Evolutionary conservation across 2,329 filamentous ascomycete species (phyloP), one percentile per base, ranked within the genome.

Genomic region (Calcarisporium arbuscula): DNA sequence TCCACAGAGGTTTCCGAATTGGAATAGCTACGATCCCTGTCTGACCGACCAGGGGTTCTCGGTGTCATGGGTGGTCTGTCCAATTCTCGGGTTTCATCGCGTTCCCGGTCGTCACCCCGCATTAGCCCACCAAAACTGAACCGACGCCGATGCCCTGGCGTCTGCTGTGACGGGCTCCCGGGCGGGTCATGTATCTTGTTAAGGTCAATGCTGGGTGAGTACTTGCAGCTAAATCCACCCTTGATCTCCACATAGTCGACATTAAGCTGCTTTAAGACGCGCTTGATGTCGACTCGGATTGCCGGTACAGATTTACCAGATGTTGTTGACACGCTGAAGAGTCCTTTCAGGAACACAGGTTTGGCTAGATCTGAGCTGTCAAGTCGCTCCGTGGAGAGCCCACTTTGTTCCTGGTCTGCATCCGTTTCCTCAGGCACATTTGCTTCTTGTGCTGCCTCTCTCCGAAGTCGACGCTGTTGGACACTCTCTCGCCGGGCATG

Each of bases 321-420:
- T 6, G 92, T 98, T 0, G 92, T 98, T 5, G 87, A 94, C 35
- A 96, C 92, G 51, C 90, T 96, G 64, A 98, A 96, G 14, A 98
- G 71, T 5, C 92, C 92, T 61, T 96, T 98, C 38, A 98, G 74
- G 57, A 84, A 96, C 4, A 96, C 92, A 0, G 92, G 92, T 57
- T 95, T 95, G 34, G 90, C 81, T 41, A 90, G 76, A 46, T 94
- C 87, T 5, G 83, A 80, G 46, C 76, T 79, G 41, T 77, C 72
- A 8, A 81, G 58, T 17, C 74, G 64, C 26, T 82, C 77, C 3
- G 71, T 76, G 8, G 77, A 81, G 19, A 70, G 59, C 4, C 74
- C 74, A 39, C 74, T 80, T 21, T 68, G 67, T 38, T 78, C 73
- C 18, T 86, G 64, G 38, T 95, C 88, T 31, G 80, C 75, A 52